phyloP scores from a whole-genome alignment of 1,139 yeast genomes.

The Groenewaldozyma auringiensis region DNA sequence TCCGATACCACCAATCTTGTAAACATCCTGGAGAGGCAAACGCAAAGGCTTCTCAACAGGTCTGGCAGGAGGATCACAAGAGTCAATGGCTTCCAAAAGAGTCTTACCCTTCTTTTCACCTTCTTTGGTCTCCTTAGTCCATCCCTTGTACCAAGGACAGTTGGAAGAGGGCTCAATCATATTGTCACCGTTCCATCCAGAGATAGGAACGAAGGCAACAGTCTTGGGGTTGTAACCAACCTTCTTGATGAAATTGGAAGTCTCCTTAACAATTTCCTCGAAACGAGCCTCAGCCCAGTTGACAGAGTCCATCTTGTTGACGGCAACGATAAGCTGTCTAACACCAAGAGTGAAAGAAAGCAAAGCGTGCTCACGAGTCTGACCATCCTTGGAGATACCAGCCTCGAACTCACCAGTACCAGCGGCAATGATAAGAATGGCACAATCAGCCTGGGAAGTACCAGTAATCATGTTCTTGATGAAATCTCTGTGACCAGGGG shows the following conservation, averaged over 20 bases:
- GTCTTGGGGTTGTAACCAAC: conserved; percentile 90
- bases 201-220: conserved; percentile 87
- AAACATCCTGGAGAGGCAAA: conserved; percentile 86
- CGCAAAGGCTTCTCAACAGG: conserved; percentile 88
- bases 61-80: conserved; percentile 78
- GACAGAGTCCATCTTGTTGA: conserved; percentile 92
- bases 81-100: conserved; percentile 79
- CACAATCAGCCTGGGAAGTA: conserved; percentile 94
- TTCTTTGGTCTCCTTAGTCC: conserved; percentile 74
- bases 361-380: conserved; percentile 90
- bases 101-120: conserved; percentile 79
- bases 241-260: conserved; percentile 84
- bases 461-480: conserved; percentile 91
- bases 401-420: conserved; percentile 95
- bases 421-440: conserved; percentile 83
- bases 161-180: conserved; percentile 76
- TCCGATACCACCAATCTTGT: conserved; percentile 91
- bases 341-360: conserved; percentile 89
- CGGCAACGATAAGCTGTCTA: conserved; percentile 78
- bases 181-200: conserved; percentile 95
- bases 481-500: conserved; percentile 97
- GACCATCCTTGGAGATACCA: conserved; percentile 90
- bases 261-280: conserved; percentile 77
- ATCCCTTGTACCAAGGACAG: conserved; percentile 91
- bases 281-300: conserved; percentile 77